phyloP scores from a whole-genome alignment of 1,284 basidiomycete species.

The Leccinum solheimii region DNA sequence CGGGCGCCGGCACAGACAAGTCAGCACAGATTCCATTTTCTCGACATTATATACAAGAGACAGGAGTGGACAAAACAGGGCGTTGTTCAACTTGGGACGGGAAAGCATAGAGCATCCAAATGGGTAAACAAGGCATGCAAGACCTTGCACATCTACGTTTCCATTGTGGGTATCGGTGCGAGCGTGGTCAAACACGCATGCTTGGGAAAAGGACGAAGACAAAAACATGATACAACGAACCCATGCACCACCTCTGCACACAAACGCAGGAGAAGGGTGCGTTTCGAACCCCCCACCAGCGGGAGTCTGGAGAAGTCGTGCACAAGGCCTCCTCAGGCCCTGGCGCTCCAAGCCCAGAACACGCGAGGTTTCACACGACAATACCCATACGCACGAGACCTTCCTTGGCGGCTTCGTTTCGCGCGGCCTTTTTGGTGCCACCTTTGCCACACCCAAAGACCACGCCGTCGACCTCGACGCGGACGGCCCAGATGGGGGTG shows the following conservation, averaged over 20 bases:
- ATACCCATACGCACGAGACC: conserved; percentile 53
- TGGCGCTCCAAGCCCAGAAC: conserved; percentile 6
- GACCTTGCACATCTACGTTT: background rate
- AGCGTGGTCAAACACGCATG: background rate
- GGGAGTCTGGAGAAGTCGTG: conserved; percentile 58
- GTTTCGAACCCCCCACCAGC: conserved; percentile 42
- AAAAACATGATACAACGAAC: conserved; percentile 12
- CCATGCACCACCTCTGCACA: conserved; percentile 55
- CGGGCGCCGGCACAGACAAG: background rate
- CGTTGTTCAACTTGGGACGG: background rate
- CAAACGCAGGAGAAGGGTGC: conserved; percentile 42
- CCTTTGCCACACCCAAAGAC: conserved; percentile 61
- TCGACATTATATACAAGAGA: background rate
- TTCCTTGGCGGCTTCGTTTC: conserved; percentile 68
- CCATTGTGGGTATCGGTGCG: background rate
- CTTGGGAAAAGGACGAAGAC: background rate
- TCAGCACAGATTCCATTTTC: background rate
- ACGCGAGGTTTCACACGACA: conserved; percentile 28
- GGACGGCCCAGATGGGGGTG: conserved; percentile 72
- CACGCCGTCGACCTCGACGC: conserved; percentile 58
- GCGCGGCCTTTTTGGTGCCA: conserved; percentile 72
- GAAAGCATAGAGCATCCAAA: background rate
- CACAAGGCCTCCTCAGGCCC: conserved; percentile 26
- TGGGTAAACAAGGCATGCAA: background rate
- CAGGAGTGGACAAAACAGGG: background rate